A percentile compares a stretch with the other conserved stretches of the same genome.
These are phyloP conservation scores for Calophaca sinica DNA, from an alignment of 306 rosid species.

Conservation along the genomic window DNA sequence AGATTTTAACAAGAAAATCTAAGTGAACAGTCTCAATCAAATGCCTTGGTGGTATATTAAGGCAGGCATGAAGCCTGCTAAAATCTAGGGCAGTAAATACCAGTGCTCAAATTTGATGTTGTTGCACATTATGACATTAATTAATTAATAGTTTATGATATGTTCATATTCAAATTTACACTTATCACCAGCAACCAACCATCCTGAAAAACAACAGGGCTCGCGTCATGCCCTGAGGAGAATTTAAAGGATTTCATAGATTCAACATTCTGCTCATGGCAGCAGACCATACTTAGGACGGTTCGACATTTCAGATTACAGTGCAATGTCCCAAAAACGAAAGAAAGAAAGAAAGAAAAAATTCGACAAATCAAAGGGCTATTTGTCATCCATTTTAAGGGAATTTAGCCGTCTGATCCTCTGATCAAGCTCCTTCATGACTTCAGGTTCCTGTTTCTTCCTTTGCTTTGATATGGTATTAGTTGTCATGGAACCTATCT, in stretches of 20 bases:
- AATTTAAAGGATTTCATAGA: slow-evolving; percentile 24
- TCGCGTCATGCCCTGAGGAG: neutral
- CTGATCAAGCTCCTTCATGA: slow-evolving; percentile 93
- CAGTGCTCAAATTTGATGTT: slow-evolving; percentile 45
- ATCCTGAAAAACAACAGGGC: slow-evolving; percentile 48
- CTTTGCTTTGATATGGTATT: slow-evolving; percentile 91
- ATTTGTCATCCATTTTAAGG: slow-evolving; percentile 61
- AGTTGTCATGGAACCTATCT: slow-evolving; percentile 94
- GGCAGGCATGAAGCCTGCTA: too few relatives aligned
- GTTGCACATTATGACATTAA: slow-evolving; percentile 40
- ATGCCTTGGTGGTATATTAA: neutral
- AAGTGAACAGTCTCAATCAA: neutral
- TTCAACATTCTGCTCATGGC: slow-evolving; percentile 48
- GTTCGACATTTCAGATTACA: slow-evolving; percentile 47
- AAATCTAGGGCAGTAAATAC: neutral
- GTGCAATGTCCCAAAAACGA: slow-evolving; percentile 33
- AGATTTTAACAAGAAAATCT: neutral
- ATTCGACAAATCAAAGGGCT: slow-evolving; percentile 40
- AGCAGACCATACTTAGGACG: slow-evolving; percentile 45
- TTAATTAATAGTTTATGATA: slow-evolving; percentile 47
- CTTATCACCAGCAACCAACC: slow-evolving; percentile 61
- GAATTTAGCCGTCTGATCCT: slow-evolving; percentile 84
- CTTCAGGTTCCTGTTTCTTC: slow-evolving; percentile 98
- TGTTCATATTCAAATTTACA: slow-evolving; percentile 64
- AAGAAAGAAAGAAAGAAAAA: neutral